Evolutionary conservation across 2,329 filamentous ascomycete species (phyloP), one percentile per base, ranked within the genome.

Genomic region (Tolypocladium tropicale): DNA sequence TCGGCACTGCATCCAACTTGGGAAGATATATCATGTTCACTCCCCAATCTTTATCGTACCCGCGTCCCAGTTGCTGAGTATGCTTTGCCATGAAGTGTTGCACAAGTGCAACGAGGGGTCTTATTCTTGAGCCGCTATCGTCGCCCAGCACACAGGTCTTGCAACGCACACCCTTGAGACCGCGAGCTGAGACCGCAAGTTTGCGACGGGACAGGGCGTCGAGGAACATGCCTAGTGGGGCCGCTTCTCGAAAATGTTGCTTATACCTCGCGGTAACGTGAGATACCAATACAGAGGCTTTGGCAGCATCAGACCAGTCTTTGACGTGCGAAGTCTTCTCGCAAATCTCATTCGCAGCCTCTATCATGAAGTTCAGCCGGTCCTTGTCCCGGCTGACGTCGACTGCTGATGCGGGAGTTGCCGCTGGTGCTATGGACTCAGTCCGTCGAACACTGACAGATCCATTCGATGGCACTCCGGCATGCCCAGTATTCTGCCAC

Each of bases 251-350:
- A 66, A 85, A 89, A 52, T 75, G 76, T 18, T 78, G 68, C 48
- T 77, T 74, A 64, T 85, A 89, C 37, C 75, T 76, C 55, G 77
- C 76, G 56, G 80, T 75, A 53, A 84, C 71, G 65, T 88, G 83
- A 64, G 86, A 77, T 46, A 92, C 76, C 11, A 88, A 74, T 51
- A 83, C 78, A 58, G 81, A 80, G 18, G 88, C 76, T 60, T 83
- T 82, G 51, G 89, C 76, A 58, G 79, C 80, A 41, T 80, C 78
- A 16, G 84, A 78, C 18, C 90, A 70, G 53, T 84, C 79, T 61
- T 81, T 81, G 59, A 89, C 74, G 3, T 76, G 76, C 9, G 77
- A 77, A 2, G 85, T 78, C 25, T 74, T 71, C 59, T 80, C 79
- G 86, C 87, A 92, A 37, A 86, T 69, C 28, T 83, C 79, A 57